Base-by-base conservation (phyloP, 1,284 basidiomycete genomes). In the Malassezia restricta region DNA sequence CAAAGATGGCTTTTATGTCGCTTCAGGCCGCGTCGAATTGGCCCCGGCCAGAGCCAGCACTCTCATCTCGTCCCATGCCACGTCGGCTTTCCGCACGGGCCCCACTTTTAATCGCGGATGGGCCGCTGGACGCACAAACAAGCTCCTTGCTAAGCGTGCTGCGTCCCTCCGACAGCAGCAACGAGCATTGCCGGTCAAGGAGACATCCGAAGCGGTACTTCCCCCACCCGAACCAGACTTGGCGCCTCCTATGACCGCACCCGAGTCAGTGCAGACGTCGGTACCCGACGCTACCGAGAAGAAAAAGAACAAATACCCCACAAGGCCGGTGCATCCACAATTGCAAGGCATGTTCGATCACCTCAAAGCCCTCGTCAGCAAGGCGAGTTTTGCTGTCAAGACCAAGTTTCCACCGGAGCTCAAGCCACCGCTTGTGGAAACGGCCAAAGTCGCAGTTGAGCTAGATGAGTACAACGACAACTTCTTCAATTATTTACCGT, bases 1-100 rank as follows among this genome's bases (percentile, higher is more conserved):
- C 74, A 86, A 91, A 64, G 83, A 87, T 64, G 91, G 91, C 0
- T 95, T 91, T 76, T 94, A 91, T 66, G 89, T 95, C 17, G 65
- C 66, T 1, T 39, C 55, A 24, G 74, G 74, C 6, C 44, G 51
- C n/a, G 63, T 75, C 30, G 71, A 74, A 47, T 61, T 71, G 8
- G 63, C 56, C 17, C 59, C 56, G 39, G 48, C 57, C 28, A 62
- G 64, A 47, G 43, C 54, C 27, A 47, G 59, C 54, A 40, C 51
- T 47, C 39, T 35, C 43, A 20, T 35, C 8, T 31, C 46, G 2
- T 52, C 49, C 5, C 32, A 32, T 9, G 45, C 51, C 12, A 32
- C 46, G 14, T 54, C 52, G 9, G 46, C 47, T 8, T 54, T 54
- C 32, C 52, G 43, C 14, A 45, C 52, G 5, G 40, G 31, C 12